Evolutionary conservation across 202 grass and related monocot species (phyloP), one percentile per base, ranked within the genome.

Genomic region (Alloteropsis angusta): DNA sequence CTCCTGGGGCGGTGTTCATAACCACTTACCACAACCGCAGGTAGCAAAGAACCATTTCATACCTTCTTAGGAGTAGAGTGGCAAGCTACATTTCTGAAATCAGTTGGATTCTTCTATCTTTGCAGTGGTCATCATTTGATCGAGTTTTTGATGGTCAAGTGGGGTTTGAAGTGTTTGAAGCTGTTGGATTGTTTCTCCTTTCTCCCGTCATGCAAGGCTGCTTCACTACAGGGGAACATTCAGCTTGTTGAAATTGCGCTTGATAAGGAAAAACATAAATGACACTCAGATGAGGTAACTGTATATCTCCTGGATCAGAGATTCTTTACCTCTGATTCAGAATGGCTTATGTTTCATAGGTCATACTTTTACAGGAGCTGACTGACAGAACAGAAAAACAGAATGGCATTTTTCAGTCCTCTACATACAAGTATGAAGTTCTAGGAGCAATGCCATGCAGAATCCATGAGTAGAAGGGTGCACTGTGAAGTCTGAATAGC

Each of bases 81-180:
- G 9, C 15, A 21, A 32, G 54, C 5, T 67, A 26, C 13, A 38
- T 22, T 18, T 30, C 30, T 53, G 63, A 25, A 43, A 72, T 30
- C 0, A 6, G 0, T 17, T 38, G 8, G 18, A 60, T 64, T 71
- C 53, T 56, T 23, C 22, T 54, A 14, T 50, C 3, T 77, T 22
- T 72, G 57, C 89, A 94, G 95, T 53, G 95, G 92, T 25, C 95
- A 93, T 65, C 91, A 94, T 81, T 68, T 98, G 53, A 92, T 98
- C 13, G 95, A 98, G 60, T 92, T 94, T 46, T 68, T 93, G 87
- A 90, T 94, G 91, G 87, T 89, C 50, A 94, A 98, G 81, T 98
- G 92, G 95, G 87, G 87, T 28, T 83, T 98, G 75, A 90, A 89
- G 82, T 98, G 89, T 82, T 53, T 83, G 59, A 90, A 87, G 83